A percentile compares a stretch with the other conserved stretches of the same genome.
Conservation (phyloP, 768 basidiomycete genomes). For the Coprinopsis strossmayeri region DNA sequence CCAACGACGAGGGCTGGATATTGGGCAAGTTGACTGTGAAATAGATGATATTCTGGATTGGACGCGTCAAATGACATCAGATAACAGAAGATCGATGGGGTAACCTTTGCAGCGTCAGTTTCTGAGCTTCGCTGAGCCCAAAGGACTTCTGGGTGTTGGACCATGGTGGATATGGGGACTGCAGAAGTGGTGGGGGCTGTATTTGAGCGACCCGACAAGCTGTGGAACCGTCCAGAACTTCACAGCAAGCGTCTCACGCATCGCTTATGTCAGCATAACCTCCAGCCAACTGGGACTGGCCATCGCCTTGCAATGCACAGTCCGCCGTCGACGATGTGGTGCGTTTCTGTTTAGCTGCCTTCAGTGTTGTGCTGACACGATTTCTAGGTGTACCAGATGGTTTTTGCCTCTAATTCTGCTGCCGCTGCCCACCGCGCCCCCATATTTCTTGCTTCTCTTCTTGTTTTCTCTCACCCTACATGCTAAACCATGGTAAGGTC, state of each 20-base stretch:
- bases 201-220: constrained; percentile 18
- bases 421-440: constrained; percentile 73
- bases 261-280: constrained; percentile 1
- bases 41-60: constrained; percentile 74
- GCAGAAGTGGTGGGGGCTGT: constrained; percentile 8
- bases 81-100: constrained; percentile 12
- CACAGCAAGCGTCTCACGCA: neutral
- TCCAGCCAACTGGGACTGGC: neutral
- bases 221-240: constrained; percentile 42
- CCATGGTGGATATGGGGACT: constrained; percentile 30
- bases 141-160: constrained; percentile 77
- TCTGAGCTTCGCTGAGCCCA: constrained; percentile 92
- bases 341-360: constrained; percentile 17
- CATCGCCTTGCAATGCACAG: neutral
- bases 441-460: constrained; percentile 74
- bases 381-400: constrained; percentile 76
- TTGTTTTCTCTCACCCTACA: constrained; percentile 72
- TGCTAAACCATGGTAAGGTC: constrained; percentile 74
- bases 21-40: constrained; percentile 82
- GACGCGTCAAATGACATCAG: constrained; percentile 16
- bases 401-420: constrained; percentile 72
- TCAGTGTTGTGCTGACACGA: neutral
- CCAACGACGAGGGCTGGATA: constrained; percentile 50
- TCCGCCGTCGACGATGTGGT: constrained; percentile 43
- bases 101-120: constrained; percentile 59